Base-by-base conservation (phyloP, 768 basidiomycete genomes). In the Leccinum aurantiacum region DNA sequence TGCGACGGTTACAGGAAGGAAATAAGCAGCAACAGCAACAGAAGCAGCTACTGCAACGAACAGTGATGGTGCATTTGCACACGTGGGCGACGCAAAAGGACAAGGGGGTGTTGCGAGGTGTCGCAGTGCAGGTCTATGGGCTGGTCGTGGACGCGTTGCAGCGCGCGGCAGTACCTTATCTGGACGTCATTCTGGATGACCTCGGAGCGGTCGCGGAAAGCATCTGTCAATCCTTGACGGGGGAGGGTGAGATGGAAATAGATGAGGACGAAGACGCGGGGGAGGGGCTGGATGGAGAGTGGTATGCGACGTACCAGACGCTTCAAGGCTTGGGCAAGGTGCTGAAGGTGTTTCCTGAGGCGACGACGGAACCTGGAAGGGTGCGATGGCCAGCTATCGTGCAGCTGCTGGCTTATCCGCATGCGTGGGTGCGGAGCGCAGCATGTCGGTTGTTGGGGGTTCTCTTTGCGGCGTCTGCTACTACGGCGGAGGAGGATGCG, bases 341-440 rank as follows among this genome's bases (percentile, higher is more conserved):
- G 35, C 71, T 90, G 35, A 81, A 78, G 29, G 76, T 84, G 19
- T 81, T 83, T 61, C 84, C 89, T 4, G 78, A 81, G 53, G 67
- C 79, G 48, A 76, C 78, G 4, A 75, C 70, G 2, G 72, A 82
- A 38, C 75, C 77, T 9, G 79, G 78, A 46, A 77, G 72, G 58
- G 76, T 91, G 1, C 70, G 79, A 1, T 96, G 95, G 94, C 65
- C 75, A 10, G 68, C 78, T 1, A 79, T 97, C 46, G 77, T 84
- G 24, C 65, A 77, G 0, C 87, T 90, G 66, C 82, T 98, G 3
- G 78, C 90, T 3, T 98, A 89, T 76, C 95, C 95, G 5, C 97
- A 99, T 72, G 84, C 92, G 4, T 98, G 95, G 96, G 94, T 97
- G 0, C 88, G 95, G 46, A 86, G 84, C 6, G 89, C 88, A 1